Percentiles rank a stretch among this genome's conserved stretches.
These are phyloP conservation scores for Filobasidium uniguttulatum DNA, from an alignment of 1,284 basidiomycete species.

Conservation along the genomic window DNA sequence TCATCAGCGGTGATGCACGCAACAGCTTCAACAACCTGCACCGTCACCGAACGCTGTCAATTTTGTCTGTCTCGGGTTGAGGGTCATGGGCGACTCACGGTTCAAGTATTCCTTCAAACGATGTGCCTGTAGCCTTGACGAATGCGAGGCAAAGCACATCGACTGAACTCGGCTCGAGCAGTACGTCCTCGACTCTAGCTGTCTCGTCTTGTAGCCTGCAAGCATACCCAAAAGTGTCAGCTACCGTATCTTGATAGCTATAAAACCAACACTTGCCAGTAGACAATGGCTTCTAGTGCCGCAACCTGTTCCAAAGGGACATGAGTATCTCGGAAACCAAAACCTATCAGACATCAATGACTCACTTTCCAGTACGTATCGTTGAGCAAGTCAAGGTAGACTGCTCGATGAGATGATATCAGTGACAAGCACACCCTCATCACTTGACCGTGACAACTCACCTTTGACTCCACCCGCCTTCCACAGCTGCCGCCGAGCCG, in stretches of 20 bases:
- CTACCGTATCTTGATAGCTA: background rate
- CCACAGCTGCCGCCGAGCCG: conserved; percentile 72
- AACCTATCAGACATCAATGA: background rate
- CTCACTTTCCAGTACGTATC: conserved; percentile 95
- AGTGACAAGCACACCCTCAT: background rate
- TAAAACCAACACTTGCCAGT: conserved; percentile 51
- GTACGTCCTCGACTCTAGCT: conserved; percentile 75
- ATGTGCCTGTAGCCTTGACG: conserved; percentile 71
- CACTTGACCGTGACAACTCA: conserved; percentile 17
- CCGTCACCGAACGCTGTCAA: background rate
- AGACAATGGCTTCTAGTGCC: conserved; percentile 75
- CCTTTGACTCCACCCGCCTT: conserved; percentile 62
- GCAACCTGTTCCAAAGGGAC: no score
- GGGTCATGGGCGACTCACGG: conserved; percentile 38
- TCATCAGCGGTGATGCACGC: conserved; percentile 60
- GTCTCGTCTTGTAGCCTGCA: conserved; percentile 85
- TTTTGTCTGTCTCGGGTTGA: conserved; percentile 15
- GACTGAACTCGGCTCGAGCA: conserved; percentile 55
- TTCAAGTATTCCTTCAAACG: conserved; percentile 88
- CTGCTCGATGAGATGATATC: conserved; percentile 24
- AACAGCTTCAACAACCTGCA: conserved; percentile 63
- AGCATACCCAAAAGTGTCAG: background rate
- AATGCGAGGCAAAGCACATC: conserved; percentile 71
- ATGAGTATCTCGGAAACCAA: no score
- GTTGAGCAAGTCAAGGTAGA: conserved; percentile 73